Percentiles rank a stretch among this genome's conserved stretches.
Evolutionary conservation across 352 stramenopile genomes (phyloP).

Genomic region (Phytophthora colocasiae): DNA sequence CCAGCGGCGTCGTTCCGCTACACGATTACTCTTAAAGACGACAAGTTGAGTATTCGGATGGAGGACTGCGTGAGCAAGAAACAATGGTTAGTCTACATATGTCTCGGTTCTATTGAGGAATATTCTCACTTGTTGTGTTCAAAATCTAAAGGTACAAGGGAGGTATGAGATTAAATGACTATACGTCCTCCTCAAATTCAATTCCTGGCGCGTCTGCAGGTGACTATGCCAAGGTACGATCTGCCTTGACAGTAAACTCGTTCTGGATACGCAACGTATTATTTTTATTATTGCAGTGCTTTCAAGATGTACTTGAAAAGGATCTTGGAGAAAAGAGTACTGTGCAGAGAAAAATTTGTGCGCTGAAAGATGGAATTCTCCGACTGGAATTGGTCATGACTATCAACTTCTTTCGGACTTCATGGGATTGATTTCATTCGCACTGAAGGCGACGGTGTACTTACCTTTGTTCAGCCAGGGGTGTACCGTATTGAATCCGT

Average conservation of each 20-base stretch:
- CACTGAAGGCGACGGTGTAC: neutral
- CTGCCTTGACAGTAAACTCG: neutral
- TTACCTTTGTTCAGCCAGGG: neutral
- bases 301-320: slow-evolving; percentile 16
- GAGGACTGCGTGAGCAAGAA: neutral
- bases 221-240: slow-evolving; percentile 24
- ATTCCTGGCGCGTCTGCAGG: slow-evolving; percentile 4
- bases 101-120: too few species aligned
- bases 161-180: slow-evolving; percentile 1
- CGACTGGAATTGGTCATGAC: slow-evolving; percentile 8
- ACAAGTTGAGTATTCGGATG: neutral
- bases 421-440: neutral
- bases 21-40: neutral
- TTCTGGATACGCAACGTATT: neutral
- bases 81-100: neutral
- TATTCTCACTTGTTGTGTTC: too few species aligned
- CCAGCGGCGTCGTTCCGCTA: neutral
- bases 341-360: slow-evolving; percentile 7
- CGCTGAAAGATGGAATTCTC: neutral
- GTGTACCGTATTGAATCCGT: too few species aligned
- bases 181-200: slow-evolving; percentile 16
- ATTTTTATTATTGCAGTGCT: slow-evolving; percentile 7
- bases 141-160: slow-evolving; percentile 16
- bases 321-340: slow-evolving; percentile 6
- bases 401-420: slow-evolving; percentile 16